These are phyloP conservation scores for Symbiodinium pilosum DNA, from an alignment of 73 alveolate genomes.

Conservation along the genomic window DNA sequence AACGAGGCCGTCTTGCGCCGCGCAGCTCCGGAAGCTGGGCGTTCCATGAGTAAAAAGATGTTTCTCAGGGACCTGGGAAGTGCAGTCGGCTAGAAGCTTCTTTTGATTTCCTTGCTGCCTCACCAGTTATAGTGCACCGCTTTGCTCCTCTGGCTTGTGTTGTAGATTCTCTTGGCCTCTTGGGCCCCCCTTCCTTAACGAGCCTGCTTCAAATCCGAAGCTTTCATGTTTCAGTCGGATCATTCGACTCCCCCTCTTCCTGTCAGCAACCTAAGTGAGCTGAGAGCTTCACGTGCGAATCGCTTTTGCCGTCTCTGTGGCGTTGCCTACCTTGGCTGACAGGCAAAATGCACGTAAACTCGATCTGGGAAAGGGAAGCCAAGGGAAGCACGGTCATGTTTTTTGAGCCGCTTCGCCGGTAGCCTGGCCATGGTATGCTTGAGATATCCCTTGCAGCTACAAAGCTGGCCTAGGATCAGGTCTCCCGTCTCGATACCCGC, in stretches of 20 bases:
- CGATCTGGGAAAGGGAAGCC: neutral
- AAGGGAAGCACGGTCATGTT: neutral
- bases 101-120: too few species aligned
- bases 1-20: constrained; percentile 92
- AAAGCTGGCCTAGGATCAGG: constrained; percentile 20
- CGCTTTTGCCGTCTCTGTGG: constrained; percentile 61
- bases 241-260: too few species aligned
- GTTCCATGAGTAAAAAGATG: constrained; percentile 34
- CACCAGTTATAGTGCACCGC: too few species aligned
- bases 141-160: too few species aligned
- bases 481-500: constrained; percentile 87
- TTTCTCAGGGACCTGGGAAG: constrained; percentile 27
- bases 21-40: constrained; percentile 79
- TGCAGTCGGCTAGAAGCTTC: too few species aligned
- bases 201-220: too few species aligned
- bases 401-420: constrained; percentile 69
- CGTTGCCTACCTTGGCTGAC: constrained; percentile 34
- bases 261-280: neutral
- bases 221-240: too few species aligned
- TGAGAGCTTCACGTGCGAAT: constrained; percentile 32
- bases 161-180: too few species aligned
- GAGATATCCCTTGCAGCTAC: too few species aligned
- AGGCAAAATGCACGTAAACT: too few species aligned
- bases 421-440: neutral
- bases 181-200: too few species aligned